A percentile compares a stretch with the other conserved stretches of the same genome.
These are phyloP conservation scores for Chaetomidium leptoderma DNA, from an alignment of 495 filamentous ascomycete genomes.

Conservation along the genomic window DNA sequence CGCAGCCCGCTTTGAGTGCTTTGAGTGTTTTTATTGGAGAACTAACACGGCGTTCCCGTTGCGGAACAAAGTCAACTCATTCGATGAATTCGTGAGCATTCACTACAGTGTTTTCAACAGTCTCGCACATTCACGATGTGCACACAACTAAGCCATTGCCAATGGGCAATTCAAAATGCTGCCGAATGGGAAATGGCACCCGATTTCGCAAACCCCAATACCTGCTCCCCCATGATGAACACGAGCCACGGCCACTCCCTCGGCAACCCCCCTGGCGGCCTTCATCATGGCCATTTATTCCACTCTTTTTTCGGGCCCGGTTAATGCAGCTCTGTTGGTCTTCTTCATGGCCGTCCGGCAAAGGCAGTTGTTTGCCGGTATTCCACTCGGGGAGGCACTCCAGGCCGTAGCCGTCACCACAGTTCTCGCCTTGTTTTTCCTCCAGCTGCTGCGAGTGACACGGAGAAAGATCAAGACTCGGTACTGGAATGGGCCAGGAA, in stretches of 20 bases:
- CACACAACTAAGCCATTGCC: background rate
- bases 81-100: no score
- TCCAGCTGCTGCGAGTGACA: background rate
- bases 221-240: background rate
- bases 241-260: background rate
- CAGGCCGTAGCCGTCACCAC: background rate
- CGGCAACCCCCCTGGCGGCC: background rate
- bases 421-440: conserved; percentile 11
- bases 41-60: background rate
- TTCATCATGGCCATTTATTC: conserved; percentile 13
- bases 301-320: conserved; percentile 7
- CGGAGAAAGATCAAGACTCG: background rate
- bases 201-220: background rate
- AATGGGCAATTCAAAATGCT: background rate
- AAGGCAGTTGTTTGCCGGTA: background rate
- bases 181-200: background rate
- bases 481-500: conserved; percentile 26
- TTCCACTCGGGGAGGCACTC: background rate
- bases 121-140: background rate
- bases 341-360: conserved; percentile 12
- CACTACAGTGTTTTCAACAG: background rate
- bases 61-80: background rate
- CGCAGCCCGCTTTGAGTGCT: no score
- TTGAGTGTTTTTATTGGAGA: background rate
- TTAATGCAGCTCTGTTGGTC: conserved; percentile 18